phyloP scores from a whole-genome alignment of 345 rosid species.

The Aethionema arabicum region DNA sequence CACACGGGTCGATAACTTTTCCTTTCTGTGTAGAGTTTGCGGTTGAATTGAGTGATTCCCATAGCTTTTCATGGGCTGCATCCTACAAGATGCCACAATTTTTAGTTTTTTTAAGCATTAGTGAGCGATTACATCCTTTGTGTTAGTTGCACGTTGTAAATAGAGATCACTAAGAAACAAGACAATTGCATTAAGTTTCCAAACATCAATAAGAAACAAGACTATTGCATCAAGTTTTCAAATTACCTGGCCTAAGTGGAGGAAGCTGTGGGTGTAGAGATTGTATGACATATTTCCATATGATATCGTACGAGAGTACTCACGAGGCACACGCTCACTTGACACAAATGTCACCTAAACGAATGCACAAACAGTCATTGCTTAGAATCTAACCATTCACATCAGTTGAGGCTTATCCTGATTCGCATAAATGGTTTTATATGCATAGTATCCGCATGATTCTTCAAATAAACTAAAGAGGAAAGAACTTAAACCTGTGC shows the following conservation, averaged over 20 bases:
- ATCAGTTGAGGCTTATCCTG: not conserved
- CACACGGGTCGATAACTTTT: constrained; percentile 67
- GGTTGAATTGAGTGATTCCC: constrained; percentile 59
- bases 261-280: constrained; percentile 91
- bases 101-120: constrained; percentile 22
- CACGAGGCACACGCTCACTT: constrained; percentile 61
- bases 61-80: constrained; percentile 69
- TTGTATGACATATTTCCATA: constrained; percentile 64
- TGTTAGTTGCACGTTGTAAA: constrained; percentile 6
- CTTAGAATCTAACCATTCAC: not conserved
- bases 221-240: not conserved
- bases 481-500: constrained; percentile 58
- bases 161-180: constrained; percentile 13
- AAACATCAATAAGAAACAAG: not conserved
- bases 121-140: not conserved
- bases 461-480: constrained; percentile 8
- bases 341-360: constrained; percentile 40
- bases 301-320: constrained; percentile 54
- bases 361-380: constrained; percentile 2
- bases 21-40: constrained; percentile 41
- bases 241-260: constrained; percentile 84
- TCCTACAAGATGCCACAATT: constrained; percentile 51
- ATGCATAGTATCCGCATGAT: not conserved
- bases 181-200: not conserved
- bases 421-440: not conserved